Base-by-base conservation (phyloP, 176 grass and related monocot genomes). In the Cymbopogon citratus region DNA sequence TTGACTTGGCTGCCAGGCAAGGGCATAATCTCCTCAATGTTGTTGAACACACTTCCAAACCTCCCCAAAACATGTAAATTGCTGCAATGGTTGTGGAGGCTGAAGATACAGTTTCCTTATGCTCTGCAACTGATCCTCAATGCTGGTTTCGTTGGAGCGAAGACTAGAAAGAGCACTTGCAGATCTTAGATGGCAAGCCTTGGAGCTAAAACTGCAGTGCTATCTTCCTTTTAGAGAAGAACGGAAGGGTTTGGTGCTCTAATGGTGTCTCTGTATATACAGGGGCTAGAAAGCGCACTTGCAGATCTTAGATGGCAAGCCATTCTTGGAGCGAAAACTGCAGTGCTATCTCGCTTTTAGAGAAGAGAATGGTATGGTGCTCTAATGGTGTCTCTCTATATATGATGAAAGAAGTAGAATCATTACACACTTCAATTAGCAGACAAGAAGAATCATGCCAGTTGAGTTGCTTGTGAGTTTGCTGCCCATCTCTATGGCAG, bases 331-430 rank as follows among this genome's bases (percentile, higher is more conserved):
- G 45, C 9, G 18, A 31, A 72, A 72, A 36, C 2, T 45, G 23
- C n/a, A 36, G 28, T 9, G 27, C 15, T 75, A 1, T 56, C 46
- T 56, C 59, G 3, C 59, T 7, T 57, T n/a, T 46, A 74, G 75
- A 79, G 67, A 59, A 75, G 36, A 69, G 65, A 18, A n/a, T n/a
- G 7, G 27, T 64, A 44, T 13, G 56, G 10, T 44, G 69, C 24
- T 35, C 48, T 51, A 48, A 67, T 89, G 81, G 41, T 71, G 70
- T 80, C 36, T 27, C 62, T 15, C 69, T 71, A 69, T 81, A 80
- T 61, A 85, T 89, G 75, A 80, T n/a, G 12, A 86, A 75, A 61
- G 39, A 74, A 68, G 25, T 12, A 63, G 60, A 85, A 85, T 77
- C 26, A 46, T 49, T 59, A 59, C 54, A 62, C 29, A 15, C 28